phyloP scores from a whole-genome alignment of 2,329 filamentous ascomycete species.

The Aspergillus sp. region DNA sequence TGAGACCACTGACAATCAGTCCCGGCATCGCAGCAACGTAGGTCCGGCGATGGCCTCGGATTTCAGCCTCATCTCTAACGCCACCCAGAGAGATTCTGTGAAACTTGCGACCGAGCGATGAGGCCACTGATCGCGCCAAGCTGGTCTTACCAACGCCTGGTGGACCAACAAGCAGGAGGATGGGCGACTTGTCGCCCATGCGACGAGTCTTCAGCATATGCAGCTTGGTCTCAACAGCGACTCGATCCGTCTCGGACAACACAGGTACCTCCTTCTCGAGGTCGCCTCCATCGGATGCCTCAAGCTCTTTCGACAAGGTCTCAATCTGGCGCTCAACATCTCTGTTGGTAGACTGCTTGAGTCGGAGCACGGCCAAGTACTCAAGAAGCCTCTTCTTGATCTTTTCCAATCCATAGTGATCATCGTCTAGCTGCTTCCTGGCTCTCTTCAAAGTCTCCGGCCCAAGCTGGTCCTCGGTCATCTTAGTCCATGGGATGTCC shows the following conservation, averaged over 20 bases:
- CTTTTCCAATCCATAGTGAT: slow-evolving; percentile 94
- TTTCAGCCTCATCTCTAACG: slow-evolving; percentile 94
- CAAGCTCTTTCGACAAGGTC: slow-evolving; percentile 53
- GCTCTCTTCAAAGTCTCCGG: slow-evolving; percentile 76
- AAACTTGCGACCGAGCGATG: slow-evolving; percentile 90
- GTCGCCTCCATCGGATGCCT: slow-evolving; percentile 36
- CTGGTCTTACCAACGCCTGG: slow-evolving; percentile 97
- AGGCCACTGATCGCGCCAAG: slow-evolving; percentile 87
- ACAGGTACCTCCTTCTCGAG: slow-evolving; percentile 62
- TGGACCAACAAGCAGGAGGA: slow-evolving; percentile 87
- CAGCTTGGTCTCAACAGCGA: slow-evolving; percentile 62
- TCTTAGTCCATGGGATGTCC: slow-evolving; percentile 88
- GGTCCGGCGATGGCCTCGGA: slow-evolving; percentile 88
- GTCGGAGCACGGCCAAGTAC: slow-evolving; percentile 90
- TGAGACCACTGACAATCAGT: slow-evolving; percentile 86
- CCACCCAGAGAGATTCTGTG: slow-evolving; percentile 95
- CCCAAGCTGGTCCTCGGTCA: slow-evolving; percentile 83
- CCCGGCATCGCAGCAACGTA: slow-evolving; percentile 99
- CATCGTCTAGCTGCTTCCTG: slow-evolving; percentile 87
- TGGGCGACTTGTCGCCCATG: slow-evolving; percentile 93
- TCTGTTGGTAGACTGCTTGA: slow-evolving; percentile 89
- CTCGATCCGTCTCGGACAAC: slow-evolving; percentile 48
- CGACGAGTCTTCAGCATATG: slow-evolving; percentile 77
- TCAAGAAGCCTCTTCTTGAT: slow-evolving; percentile 96
- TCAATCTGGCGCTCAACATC: slow-evolving; percentile 76